Percentiles rank a stretch among this genome's conserved stretches.
phyloP scores from a whole-genome alignment of 2,329 filamentous ascomycete genomes.

The Elsinoe australis region DNA sequence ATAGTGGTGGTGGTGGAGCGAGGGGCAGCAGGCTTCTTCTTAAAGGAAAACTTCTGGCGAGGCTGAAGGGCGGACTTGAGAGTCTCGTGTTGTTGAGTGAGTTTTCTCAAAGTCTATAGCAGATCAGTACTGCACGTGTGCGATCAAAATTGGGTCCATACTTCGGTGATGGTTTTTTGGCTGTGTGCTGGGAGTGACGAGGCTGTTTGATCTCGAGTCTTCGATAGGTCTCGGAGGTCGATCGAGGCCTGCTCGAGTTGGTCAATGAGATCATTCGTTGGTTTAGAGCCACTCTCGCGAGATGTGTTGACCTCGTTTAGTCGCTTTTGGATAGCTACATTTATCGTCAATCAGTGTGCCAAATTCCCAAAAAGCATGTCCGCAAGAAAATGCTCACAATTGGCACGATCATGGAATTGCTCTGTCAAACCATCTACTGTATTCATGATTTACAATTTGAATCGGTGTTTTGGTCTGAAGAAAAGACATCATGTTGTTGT shows the following conservation, averaged over 20 bases:
- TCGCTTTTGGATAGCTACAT: too few relatives aligned
- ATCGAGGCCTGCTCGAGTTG: not conserved
- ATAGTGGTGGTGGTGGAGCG: slow-evolving; percentile 4
- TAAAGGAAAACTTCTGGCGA: slow-evolving; percentile 60
- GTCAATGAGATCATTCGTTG: too few relatives aligned
- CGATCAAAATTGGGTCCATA: not conserved
- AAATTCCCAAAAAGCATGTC: not conserved
- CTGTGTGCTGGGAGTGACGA: not conserved
- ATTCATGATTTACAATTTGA: not conserved
- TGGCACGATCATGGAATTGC: too few relatives aligned
- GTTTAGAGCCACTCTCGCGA: too few relatives aligned
- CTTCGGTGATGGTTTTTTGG: slow-evolving; percentile 11
- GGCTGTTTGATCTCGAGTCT: not conserved
- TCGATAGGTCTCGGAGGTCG: not conserved
- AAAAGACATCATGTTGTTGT: not conserved
- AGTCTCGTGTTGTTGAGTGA: not conserved
- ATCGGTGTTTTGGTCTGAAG: not conserved
- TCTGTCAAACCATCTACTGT: not conserved
- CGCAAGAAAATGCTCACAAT: too few relatives aligned
- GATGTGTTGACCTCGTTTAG: too few relatives aligned
- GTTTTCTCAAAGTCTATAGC: not conserved
- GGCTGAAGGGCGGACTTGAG: slow-evolving; percentile 51
- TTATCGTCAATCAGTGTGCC: too few relatives aligned
- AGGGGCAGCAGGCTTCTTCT: slow-evolving; percentile 30
- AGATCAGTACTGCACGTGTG: not conserved